A percentile compares a stretch with the other conserved stretches of the same genome.
phyloP scores from a whole-genome alignment of 176 grass and related monocot genomes.

The Bromus sterilis region DNA sequence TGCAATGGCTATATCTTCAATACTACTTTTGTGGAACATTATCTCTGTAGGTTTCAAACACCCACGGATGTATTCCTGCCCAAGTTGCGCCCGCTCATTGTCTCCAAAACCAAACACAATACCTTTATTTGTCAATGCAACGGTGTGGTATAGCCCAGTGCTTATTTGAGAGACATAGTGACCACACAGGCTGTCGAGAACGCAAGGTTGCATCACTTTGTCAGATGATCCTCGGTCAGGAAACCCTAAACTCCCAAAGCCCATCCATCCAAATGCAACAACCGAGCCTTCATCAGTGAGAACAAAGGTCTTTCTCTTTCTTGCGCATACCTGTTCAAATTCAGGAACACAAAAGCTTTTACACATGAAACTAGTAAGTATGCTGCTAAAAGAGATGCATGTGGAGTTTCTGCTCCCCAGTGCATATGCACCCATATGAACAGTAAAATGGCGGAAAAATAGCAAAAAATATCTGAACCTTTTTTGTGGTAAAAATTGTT shows the following conservation, averaged over 20 bases:
- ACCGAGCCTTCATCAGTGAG: constrained; percentile 80
- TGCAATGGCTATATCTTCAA: constrained; percentile 74
- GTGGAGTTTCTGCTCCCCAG: too few relatives aligned
- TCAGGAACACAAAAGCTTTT: background rate
- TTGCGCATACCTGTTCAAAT: constrained; percentile 76
- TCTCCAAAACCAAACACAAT: constrained; percentile 95
- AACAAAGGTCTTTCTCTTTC: constrained; percentile 98
- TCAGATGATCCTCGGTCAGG: constrained; percentile 75
- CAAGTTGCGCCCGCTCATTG: constrained; percentile 92
- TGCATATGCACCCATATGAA: too few relatives aligned
- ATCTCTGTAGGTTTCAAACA: constrained; percentile 97
- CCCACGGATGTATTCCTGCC: constrained; percentile 70
- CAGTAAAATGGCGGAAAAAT: too few relatives aligned
- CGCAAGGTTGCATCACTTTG: constrained; percentile 71
- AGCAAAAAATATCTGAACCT: too few relatives aligned
- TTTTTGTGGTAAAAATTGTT: too few relatives aligned
- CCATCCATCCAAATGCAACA: constrained; percentile 98
- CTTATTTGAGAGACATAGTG: constrained; percentile 89
- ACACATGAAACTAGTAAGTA: background rate
- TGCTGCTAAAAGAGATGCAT: background rate
- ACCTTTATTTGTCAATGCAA: constrained; percentile 81
- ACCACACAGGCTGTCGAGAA: constrained; percentile 64
- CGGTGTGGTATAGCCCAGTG: constrained; percentile 93
- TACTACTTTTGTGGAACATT: constrained; percentile 52
- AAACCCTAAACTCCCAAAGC: constrained; percentile 97